These are phyloP conservation scores for Aquanectria penicillioides DNA, from an alignment of 2,329 filamentous ascomycete genomes.

Conservation along the genomic window DNA sequence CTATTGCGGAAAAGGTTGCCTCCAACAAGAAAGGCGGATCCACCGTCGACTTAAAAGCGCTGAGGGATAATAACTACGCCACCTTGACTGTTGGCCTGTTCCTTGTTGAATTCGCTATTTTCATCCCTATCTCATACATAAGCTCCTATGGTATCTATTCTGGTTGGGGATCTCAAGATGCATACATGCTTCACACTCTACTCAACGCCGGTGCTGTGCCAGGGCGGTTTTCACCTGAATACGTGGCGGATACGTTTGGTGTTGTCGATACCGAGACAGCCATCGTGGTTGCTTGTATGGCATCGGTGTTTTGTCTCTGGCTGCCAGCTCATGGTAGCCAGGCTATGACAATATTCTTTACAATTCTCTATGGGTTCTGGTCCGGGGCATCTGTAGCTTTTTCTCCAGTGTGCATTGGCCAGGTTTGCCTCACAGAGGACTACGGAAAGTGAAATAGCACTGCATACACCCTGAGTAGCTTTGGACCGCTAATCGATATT, in stretches of 20 bases:
- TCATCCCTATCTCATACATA: constrained; percentile 19
- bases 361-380: constrained; percentile 12
- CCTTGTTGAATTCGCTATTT: constrained; percentile 55
- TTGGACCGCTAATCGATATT: constrained; percentile 25
- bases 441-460: constrained; percentile 26
- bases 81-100: constrained; percentile 58
- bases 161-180: background rate
- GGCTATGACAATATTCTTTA: background rate
- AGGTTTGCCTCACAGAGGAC: constrained; percentile 22
- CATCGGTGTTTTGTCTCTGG: constrained; percentile 22
- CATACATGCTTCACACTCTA: constrained; percentile 10
- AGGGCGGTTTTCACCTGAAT: constrained; percentile 13
- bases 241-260: constrained; percentile 12
- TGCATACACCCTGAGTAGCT: constrained; percentile 24
- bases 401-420: constrained; percentile 23
- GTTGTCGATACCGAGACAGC: constrained; percentile 20
- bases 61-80: constrained; percentile 59
- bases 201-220: constrained; percentile 15
- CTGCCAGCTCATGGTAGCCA: constrained; percentile 1
- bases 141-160: background rate
- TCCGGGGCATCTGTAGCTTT: constrained; percentile 18
- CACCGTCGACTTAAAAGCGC: constrained; percentile 61
- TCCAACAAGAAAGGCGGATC: constrained; percentile 54
- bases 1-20: constrained; percentile 31
- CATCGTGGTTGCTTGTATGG: background rate